Base-by-base conservation (phyloP, 2,329 filamentous ascomycete species). In the Magnaporthiopsis rhizophila region DNA sequence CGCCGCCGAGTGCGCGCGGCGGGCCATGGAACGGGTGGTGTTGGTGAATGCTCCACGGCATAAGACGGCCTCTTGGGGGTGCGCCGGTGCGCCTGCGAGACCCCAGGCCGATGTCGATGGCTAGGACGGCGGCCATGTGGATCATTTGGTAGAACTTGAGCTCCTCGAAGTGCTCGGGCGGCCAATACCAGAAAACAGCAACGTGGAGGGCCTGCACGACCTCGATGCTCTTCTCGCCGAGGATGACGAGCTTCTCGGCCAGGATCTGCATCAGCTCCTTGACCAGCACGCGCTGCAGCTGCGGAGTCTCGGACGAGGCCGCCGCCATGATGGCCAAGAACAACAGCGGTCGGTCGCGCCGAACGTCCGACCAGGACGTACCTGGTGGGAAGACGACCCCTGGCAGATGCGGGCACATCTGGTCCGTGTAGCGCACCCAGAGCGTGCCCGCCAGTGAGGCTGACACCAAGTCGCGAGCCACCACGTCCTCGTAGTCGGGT, bases 61-160 rank as follows among this genome's bases (percentile, higher is more conserved):
- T 72, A 26, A 77, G 70, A 11, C 50, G 53, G 62, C 75, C 68
- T 61, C 67, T 67, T 21, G 73, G 72, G 18, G 45, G 45, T 9
- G 45, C 45, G 45, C 75, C 74, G 38, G 71, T 70, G n/a, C 72
- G 75, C 62, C 74, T 71, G 74, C 68, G 73, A 70, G 32, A 38
- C 8, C 78, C 90, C 8, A 96, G 83, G 0, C 92, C 92, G 45
- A 96, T 83, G 69, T 96, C 92, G 64, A 96, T 86, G 32, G 89
- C 89, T 87, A 96, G 91, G 69, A 91, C 84, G 61, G 88, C 88
- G 2, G 90, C 89, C 71, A 91, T 86, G 73, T 96, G 91, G 59
- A 92, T 86, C 68, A 95, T 83, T 77, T 94, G 90, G 76, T 95
- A 96, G 74, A 95, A 96, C 72, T 95, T 95, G 71, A 94, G 85